phyloP scores from a whole-genome alignment of 2,329 filamentous ascomycete genomes.

The Elsinoe perseae region DNA sequence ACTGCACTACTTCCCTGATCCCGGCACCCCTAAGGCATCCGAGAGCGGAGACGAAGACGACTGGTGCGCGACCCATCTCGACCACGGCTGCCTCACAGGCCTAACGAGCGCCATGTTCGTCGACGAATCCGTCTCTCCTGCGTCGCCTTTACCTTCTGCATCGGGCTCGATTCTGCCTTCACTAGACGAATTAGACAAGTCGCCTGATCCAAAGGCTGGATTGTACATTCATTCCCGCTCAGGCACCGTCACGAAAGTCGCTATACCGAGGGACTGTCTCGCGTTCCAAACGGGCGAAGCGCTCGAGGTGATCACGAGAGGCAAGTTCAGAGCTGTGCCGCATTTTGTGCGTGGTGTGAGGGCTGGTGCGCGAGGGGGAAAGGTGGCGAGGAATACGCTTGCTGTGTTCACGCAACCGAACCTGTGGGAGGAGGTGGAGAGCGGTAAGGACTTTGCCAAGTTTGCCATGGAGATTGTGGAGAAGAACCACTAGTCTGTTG shows the following conservation, averaged over 20 bases:
- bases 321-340: slow-evolving; percentile 86
- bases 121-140: slow-evolving; percentile 55
- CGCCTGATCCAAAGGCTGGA: slow-evolving; percentile 76
- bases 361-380: slow-evolving; percentile 40
- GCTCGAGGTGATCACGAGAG: slow-evolving; percentile 81
- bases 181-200: slow-evolving; percentile 62
- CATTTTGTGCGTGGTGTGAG: slow-evolving; percentile 83
- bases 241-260: slow-evolving; percentile 78
- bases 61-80: slow-evolving; percentile 88
- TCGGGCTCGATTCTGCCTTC: slow-evolving; percentile 29
- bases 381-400: slow-evolving; percentile 63
- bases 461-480: slow-evolving; percentile 55
- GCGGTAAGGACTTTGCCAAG: slow-evolving; percentile 63
- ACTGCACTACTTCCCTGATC: slow-evolving; percentile 78
- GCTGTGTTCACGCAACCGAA: slow-evolving; percentile 97
- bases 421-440: slow-evolving; percentile 69
- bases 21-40: slow-evolving; percentile 19
- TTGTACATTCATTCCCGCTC: slow-evolving; percentile 89
- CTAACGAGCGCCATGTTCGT: slow-evolving; percentile 95
- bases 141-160: slow-evolving; percentile 26
- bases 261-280: slow-evolving; percentile 82
- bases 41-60: slow-evolving; percentile 54
- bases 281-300: slow-evolving; percentile 95
- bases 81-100: slow-evolving; percentile 89
- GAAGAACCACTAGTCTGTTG: slow-evolving; percentile 35